Base-by-base conservation (phyloP, 2,329 filamentous ascomycete species). In the Xylariales sp. region DNA sequence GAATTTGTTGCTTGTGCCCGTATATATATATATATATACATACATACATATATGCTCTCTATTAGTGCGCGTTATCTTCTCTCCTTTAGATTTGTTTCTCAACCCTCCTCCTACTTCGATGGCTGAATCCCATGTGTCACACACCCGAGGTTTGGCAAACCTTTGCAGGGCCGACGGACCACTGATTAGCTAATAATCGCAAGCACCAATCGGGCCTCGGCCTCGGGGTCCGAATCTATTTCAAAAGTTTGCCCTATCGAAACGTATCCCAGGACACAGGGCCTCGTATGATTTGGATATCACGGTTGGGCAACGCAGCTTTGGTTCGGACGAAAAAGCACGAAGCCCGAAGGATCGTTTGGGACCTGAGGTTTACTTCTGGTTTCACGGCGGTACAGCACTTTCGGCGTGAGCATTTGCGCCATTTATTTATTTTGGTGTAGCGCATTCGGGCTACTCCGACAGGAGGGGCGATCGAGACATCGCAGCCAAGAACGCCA, bases 181-280 rank as follows among this genome's bases (percentile, higher is more conserved):
- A 5, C 52, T 46, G 53, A 62, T 62, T 62, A 62, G 45, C 39
- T 65, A 61, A 57, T 30, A 30, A 48, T 23, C 10, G 39, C 28
- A 57, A 50, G n/a, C 50, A 48, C 64, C 63, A 67, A 69, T 64
- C 59, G 59, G 64, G 49, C 5, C 43, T 57, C 67, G 55, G 63
- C 12, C n/a, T 65, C 67, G 67, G 67, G 54, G 58, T 60, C 67
- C 67, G 67, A 69, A 39, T 54, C 54, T 39, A 56, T 3, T 45
- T 16, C 54, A 45, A 39, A 43, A 48, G 9, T 30, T 43, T 57
- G 28, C 50, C 30, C 30, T 43, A 43, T 43, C 61, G 43, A 55
- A 50, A 57, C 32, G 43, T 55, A 50, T 57, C 52, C 18, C 14
- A 39, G 34, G n/a, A 7, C 36, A 45, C 43, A 12, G 45, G 45